These are phyloP conservation scores for Dendryphion nanum DNA, from an alignment of 2,329 filamentous ascomycete species.

Conservation along the genomic window DNA sequence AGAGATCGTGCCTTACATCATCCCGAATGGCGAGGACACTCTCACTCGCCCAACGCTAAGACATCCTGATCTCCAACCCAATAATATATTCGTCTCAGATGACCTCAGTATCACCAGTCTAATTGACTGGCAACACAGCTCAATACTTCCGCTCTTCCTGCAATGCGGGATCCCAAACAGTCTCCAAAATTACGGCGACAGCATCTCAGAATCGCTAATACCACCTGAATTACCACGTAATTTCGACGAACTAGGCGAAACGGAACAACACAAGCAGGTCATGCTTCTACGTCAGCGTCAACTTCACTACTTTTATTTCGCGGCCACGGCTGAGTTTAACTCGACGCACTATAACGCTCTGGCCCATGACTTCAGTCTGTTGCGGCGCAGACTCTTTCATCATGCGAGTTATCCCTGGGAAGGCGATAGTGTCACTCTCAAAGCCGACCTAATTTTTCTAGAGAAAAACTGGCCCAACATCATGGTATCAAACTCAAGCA, in stretches of 20 bases:
- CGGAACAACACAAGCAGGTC: slow-evolving; percentile 21
- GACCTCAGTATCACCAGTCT: slow-evolving; percentile 34
- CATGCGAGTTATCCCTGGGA: slow-evolving; percentile 27
- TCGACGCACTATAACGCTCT: slow-evolving; percentile 25
- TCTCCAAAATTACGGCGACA: slow-evolving; percentile 43
- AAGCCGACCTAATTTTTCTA: slow-evolving; percentile 22
- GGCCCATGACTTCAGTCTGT: slow-evolving; percentile 14
- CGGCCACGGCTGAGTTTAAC: slow-evolving; percentile 22
- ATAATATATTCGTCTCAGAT: slow-evolving; percentile 24
- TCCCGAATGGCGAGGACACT: slow-evolving; percentile 11
- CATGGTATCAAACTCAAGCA: slow-evolving; percentile 3
- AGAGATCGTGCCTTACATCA: slow-evolving; percentile 19
- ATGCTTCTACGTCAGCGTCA: slow-evolving; percentile 26
- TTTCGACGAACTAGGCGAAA: slow-evolving; percentile 19
- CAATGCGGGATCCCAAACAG: slow-evolving; percentile 38
- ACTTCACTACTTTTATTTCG: slow-evolving; percentile 30
- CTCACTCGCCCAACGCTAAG: slow-evolving; percentile 24
- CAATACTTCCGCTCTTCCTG: slow-evolving; percentile 38
- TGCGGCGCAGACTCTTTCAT: slow-evolving; percentile 24
- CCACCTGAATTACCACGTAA: slow-evolving; percentile 21
- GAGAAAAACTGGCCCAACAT: slow-evolving; percentile 20
- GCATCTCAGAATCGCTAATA: slow-evolving; percentile 18
- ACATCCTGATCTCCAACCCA: slow-evolving; percentile 36
- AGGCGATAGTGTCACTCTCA: slow-evolving; percentile 28
- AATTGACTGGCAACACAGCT: slow-evolving; percentile 45